Evolutionary conservation across 2,329 filamentous ascomycete genomes (phyloP).

Genomic region (Pestalotiopsis sp.): DNA sequence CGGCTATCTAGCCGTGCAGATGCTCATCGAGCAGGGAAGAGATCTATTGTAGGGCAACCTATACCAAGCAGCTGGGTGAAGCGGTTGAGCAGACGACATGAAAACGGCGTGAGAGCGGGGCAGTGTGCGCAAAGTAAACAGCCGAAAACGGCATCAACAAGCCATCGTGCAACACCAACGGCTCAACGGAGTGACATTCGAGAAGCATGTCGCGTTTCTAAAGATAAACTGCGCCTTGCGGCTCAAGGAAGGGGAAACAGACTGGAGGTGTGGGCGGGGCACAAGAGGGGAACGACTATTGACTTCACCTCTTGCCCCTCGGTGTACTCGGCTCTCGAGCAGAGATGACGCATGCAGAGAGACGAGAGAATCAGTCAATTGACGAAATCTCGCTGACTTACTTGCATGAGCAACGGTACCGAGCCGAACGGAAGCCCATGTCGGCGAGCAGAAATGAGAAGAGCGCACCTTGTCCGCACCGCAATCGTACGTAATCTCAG

Average conservation of each 20-base stretch:
- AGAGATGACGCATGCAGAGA: not conserved
- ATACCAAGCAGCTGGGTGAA: not conserved
- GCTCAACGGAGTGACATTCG: not conserved
- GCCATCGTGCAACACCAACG: not conserved
- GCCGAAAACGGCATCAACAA: not conserved
- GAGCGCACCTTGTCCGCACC: not conserved
- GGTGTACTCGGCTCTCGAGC: not conserved
- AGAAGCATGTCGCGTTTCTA: conserved; percentile 13
- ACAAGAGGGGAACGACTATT: not conserved
- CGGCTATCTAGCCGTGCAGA: not conserved
- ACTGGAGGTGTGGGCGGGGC: not conserved
- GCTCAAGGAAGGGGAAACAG: conserved; percentile 2
- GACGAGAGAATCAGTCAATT: not conserved
- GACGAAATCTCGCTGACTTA: not conserved
- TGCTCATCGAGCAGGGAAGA: not conserved
- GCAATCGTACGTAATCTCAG: not conserved
- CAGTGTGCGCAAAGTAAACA: not conserved
- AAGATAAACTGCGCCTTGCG: conserved; percentile 10
- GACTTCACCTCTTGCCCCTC: not conserved
- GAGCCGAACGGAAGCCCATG: not conserved
- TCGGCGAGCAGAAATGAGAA: not conserved
- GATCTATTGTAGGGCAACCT: not conserved
- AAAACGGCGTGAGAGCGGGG: not conserved
- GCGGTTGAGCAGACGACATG: not conserved
- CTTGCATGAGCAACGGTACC: not conserved